Evolutionary conservation across 306 rosid genomes (phyloP).

Genomic region (Lablab purpureus): DNA sequence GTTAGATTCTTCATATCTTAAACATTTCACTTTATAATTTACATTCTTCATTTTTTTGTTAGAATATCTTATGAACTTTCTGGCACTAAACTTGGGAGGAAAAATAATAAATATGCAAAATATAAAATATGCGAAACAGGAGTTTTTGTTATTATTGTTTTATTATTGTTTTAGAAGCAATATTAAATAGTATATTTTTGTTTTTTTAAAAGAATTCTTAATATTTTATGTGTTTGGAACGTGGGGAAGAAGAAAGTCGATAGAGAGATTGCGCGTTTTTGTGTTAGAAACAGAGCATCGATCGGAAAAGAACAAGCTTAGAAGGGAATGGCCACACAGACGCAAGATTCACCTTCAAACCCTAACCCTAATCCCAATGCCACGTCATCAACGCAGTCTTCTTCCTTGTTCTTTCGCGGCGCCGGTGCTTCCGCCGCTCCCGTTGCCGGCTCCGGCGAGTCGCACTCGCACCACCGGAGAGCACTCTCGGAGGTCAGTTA

Average conservation of each 20-base stretch:
- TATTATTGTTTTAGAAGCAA: not conserved
- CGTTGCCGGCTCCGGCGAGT: slow-evolving; percentile 19
- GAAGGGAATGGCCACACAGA: slow-evolving; percentile 45
- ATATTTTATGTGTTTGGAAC: slow-evolving; percentile 32
- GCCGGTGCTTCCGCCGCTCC: slow-evolving; percentile 23
- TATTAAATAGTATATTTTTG: not conserved
- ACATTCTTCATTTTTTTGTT: not conserved
- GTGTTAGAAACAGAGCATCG: slow-evolving; percentile 42
- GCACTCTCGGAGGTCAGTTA: slow-evolving; percentile 82
- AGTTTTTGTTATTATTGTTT: not conserved
- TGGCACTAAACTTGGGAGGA: not conserved
- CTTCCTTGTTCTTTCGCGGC: slow-evolving; percentile 40
- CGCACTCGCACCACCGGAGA: slow-evolving; percentile 63
- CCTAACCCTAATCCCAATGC: slow-evolving; percentile 49
- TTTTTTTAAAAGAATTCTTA: not conserved
- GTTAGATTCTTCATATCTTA: not conserved
- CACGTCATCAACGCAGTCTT: slow-evolving; percentile 21
- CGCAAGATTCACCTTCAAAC: slow-evolving; percentile 74
- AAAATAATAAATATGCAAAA: not conserved
- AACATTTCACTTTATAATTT: too few relatives aligned
- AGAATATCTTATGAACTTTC: not conserved
- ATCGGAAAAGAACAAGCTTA: slow-evolving; percentile 15
- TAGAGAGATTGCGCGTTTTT: slow-evolving; percentile 16
- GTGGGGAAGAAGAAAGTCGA: slow-evolving; percentile 45
- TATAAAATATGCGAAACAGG: not conserved